Conservation (phyloP, 2,329 filamentous ascomycete species). For the Ceratocystis diversiconidia region DNA sequence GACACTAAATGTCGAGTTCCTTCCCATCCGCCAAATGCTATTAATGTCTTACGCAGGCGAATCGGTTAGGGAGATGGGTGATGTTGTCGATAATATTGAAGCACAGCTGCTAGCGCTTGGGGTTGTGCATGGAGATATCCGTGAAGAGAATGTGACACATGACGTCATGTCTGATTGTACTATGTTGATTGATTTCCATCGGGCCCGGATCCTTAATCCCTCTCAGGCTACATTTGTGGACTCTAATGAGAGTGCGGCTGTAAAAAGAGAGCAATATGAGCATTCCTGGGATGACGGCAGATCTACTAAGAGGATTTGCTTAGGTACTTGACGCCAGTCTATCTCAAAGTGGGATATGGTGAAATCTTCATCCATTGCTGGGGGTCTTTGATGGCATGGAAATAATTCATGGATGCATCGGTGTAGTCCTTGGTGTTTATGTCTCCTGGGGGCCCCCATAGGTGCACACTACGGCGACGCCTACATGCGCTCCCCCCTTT, state of each 20-base stretch:
- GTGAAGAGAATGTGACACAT: not conserved
- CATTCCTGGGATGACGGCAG: not conserved
- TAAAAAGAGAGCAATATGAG: not conserved
- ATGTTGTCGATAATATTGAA: not conserved
- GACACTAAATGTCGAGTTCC: not conserved
- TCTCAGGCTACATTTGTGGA: not conserved
- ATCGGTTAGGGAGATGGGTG: not conserved
- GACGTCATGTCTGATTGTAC: not conserved
- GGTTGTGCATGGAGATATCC: not conserved
- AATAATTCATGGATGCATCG: no score
- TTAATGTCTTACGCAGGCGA: not conserved
- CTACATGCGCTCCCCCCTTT: no score
- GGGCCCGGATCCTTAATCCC: not conserved
- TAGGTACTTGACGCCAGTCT: not conserved
- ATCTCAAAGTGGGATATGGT: no score
- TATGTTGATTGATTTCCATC: not conserved
- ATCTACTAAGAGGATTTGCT: not conserved
- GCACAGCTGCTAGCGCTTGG: not conserved
- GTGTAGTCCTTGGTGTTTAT: no score
- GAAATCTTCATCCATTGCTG: no score
- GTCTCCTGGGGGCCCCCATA: no score
- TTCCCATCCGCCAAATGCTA: not conserved
- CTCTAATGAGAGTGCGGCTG: not conserved
- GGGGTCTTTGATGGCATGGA: no score
- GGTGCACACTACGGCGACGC: no score